phyloP scores from a whole-genome alignment of 805 yeast species.

The Lachancea lanzarotensis region DNA sequence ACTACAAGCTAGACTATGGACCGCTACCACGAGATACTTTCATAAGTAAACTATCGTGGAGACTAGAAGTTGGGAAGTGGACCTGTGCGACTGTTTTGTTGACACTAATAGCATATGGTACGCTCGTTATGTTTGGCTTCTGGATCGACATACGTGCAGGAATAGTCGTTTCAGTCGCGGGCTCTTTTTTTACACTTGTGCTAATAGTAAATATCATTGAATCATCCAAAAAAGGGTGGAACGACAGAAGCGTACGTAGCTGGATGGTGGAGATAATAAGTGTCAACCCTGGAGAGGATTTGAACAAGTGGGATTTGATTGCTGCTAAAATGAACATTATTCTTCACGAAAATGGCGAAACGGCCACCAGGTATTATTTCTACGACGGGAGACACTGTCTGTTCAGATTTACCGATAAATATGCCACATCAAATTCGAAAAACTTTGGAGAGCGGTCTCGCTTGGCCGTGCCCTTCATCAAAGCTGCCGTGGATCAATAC shows the following conservation, averaged over 20 bases:
- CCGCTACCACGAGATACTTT: neutral
- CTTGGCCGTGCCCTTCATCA: neutral
- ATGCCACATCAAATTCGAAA: neutral
- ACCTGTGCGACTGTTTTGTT: neutral
- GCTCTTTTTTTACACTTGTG: neutral
- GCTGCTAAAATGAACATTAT: neutral
- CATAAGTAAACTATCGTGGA: neutral
- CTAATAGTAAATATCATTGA: neutral
- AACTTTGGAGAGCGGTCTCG: neutral
- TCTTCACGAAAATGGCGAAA: constrained; percentile 4
- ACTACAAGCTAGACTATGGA: neutral
- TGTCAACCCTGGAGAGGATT: neutral
- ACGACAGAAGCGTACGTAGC: neutral
- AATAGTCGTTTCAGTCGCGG: too few relatives aligned
- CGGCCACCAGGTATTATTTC: constrained; percentile 8
- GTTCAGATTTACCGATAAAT: neutral
- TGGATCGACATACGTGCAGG: too few relatives aligned
- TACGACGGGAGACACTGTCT: neutral
- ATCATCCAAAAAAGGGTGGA: neutral
- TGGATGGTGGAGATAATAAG: neutral
- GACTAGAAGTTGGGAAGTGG: neutral
- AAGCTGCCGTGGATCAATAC: neutral
- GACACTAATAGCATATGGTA: neutral
- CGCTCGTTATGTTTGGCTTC: neutral
- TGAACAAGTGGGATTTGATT: neutral